phyloP scores from a whole-genome alignment of 352 stramenopile genomes.

The Globisporangium parvum region DNA sequence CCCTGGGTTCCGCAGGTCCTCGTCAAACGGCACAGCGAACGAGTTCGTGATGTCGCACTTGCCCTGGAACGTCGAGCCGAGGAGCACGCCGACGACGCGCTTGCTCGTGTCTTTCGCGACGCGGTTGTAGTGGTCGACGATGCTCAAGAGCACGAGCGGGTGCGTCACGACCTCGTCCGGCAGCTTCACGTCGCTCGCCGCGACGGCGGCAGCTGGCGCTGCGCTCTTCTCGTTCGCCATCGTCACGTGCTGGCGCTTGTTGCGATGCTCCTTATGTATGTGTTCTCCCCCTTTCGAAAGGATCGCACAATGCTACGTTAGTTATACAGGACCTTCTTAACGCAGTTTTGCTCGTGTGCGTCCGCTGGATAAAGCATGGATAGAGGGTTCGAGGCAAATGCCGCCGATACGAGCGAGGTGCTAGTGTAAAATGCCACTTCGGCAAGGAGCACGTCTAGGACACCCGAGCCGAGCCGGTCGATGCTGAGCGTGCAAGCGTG shows the following conservation, averaged over 20 bases:
- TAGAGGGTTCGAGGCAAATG: no score
- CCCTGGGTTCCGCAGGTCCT: conserved; percentile 94
- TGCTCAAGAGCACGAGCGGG: conserved; percentile 97
- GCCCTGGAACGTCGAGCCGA: conserved; percentile 94
- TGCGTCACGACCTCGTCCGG: conserved; percentile 95
- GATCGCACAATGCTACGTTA: conserved; percentile 1
- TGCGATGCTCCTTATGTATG: no score
- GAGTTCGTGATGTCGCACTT: conserved; percentile 93
- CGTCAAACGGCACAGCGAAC: conserved; percentile 97
- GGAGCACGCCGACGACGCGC: conserved; percentile 97
- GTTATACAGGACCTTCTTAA: no score
- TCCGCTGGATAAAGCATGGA: no score
- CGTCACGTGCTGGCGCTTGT: not conserved
- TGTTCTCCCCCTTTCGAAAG: conserved; percentile 1
- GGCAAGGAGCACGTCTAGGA: no score
- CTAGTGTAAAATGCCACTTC: no score
- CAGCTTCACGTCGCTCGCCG: conserved; percentile 70
- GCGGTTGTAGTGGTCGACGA: conserved; percentile 99
- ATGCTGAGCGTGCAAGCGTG: no score
- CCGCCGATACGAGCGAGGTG: no score
- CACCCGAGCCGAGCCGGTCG: no score
- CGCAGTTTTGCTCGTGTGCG: no score
- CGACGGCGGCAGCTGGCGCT: not conserved
- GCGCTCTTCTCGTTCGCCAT: not conserved
- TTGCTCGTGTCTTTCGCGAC: conserved; percentile 98